phyloP scores from a whole-genome alignment of 495 filamentous ascomycete species.

The Lasiosphaeriaceae sp. region DNA sequence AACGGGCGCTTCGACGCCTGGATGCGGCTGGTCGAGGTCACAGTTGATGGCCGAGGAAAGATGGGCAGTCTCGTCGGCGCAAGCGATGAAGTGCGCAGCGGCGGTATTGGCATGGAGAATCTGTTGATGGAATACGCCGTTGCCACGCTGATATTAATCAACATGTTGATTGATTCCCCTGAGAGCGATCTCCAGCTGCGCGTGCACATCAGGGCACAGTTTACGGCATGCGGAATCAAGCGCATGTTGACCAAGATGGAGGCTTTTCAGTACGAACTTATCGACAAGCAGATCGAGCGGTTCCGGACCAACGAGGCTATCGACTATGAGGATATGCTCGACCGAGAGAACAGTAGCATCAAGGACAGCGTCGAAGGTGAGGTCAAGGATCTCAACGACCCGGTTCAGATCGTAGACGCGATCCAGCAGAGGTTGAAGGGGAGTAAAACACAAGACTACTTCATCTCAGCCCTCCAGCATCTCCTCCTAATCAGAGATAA shows the following conservation, averaged over 20 bases:
- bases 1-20: slow-evolving; percentile 97
- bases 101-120: slow-evolving; percentile 98
- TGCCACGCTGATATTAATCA: slow-evolving; percentile 89
- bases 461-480: slow-evolving; percentile 92
- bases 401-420: slow-evolving; percentile 86
- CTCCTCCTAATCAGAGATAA: slow-evolving; percentile 91
- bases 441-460: slow-evolving; percentile 86
- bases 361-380: slow-evolving; percentile 88
- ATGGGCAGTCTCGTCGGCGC: slow-evolving; percentile 97
- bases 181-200: slow-evolving; percentile 85
- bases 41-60: slow-evolving; percentile 93
- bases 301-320: slow-evolving; percentile 93
- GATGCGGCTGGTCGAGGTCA: slow-evolving; percentile 98
- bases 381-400: slow-evolving; percentile 91
- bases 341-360: slow-evolving; percentile 84
- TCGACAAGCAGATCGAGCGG: slow-evolving; percentile 95
- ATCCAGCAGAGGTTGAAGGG: slow-evolving; percentile 84
- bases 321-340: slow-evolving; percentile 95
- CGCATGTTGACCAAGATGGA: slow-evolving; percentile 96
- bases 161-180: slow-evolving; percentile 92
- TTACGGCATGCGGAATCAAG: slow-evolving; percentile 93
- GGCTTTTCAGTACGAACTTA: slow-evolving; percentile 94
- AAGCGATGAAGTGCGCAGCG: slow-evolving; percentile 93
- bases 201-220: slow-evolving; percentile 92
- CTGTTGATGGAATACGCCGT: slow-evolving; percentile 98